Evolutionary conservation across 1,284 basidiomycete genomes (phyloP), one percentile per base, ranked within the genome.

Genomic region (Nidula niveotomentosa): DNA sequence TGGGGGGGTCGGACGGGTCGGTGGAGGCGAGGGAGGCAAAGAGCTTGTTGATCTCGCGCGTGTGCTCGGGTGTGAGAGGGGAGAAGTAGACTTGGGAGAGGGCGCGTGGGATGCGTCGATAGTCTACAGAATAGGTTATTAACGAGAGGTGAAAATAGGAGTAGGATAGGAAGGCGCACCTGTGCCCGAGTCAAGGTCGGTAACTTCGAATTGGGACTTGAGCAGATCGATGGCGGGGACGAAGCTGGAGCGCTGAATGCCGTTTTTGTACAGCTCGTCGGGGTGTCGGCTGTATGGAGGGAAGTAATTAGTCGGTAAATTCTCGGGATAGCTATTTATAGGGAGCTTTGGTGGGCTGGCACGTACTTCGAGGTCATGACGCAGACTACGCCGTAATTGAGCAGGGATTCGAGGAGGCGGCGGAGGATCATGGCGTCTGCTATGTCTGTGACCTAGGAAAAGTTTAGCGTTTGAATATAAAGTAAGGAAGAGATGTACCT

Each of bases 341-440:
- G 43, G 57, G 49, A 60, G 59, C 35, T 9, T 9, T 48, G 15
- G 15, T 52, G 51, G 47, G 48, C n/a, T 44, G 4, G 46, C 35
- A 59, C 69, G 68, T 60, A 96, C 95, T 99, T 99, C 52, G 94
- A 98, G 0, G 97, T 99, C 79, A 98, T 93, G 48, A 99, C 89
- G 64, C 87, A 93, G 23, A 99, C 88, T 3, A 98, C 95, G 6
- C 97, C 97, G 62, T 91, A 88, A 49, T 88, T 88, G 52, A 95
- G 78, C 62, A 99, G 75, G 30, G 83, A 80, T 69, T 98, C 96
- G 45, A 99, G 76, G 17, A 99, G 75, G 51, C 94, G 84, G 33
- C 96, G 81, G 35, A 99, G 80, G 57, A 99, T 95, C 97, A 99
- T 99, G 9, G 97, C 97, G 64, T 98, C 96, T 15, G 93, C 96